These are phyloP conservation scores for Oenanthe sinensis DNA, from an alignment of 129 eudicot genomes.

Conservation along the genomic window DNA sequence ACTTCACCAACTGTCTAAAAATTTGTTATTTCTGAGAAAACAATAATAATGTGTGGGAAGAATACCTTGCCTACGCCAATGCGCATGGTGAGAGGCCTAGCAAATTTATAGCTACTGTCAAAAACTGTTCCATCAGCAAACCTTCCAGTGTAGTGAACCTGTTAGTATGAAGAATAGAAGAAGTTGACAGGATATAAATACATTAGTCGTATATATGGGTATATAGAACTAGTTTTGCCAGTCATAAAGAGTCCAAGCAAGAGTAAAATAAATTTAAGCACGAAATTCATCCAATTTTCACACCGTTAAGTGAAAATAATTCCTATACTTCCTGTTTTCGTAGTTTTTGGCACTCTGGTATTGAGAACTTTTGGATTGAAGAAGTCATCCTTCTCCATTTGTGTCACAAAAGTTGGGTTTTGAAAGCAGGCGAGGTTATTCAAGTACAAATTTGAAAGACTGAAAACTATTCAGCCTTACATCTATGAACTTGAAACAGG, in stretches of 20 bases:
- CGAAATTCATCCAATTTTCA: not conserved
- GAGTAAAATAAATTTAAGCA: not conserved
- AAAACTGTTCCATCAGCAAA: slow-evolving; percentile 86
- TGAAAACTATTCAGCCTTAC: not conserved
- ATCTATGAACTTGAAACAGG: not conserved
- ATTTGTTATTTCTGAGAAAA: not conserved
- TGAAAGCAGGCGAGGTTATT: not conserved
- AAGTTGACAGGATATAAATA: not conserved
- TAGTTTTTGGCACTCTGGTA: not conserved
- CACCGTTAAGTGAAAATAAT: not conserved
- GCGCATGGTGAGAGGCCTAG: slow-evolving; percentile 85
- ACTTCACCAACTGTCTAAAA: not conserved
- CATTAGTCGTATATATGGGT: not conserved
- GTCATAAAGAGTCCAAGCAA: not conserved
- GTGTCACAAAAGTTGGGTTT: not conserved
- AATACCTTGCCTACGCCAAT: slow-evolving; percentile 76
- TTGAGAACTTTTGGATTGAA: not conserved
- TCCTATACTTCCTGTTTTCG: not conserved
- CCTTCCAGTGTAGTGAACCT: slow-evolving; percentile 93
- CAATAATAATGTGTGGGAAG: not conserved
- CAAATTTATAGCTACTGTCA: slow-evolving; percentile 90
- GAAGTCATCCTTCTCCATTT: not conserved
- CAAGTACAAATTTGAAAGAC: not conserved
- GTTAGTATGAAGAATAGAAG: not conserved
- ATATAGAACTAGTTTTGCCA: not conserved